Evolutionary conservation across 441 rosid species (phyloP).

Genomic region (Pelargonium fulgidum): DNA sequence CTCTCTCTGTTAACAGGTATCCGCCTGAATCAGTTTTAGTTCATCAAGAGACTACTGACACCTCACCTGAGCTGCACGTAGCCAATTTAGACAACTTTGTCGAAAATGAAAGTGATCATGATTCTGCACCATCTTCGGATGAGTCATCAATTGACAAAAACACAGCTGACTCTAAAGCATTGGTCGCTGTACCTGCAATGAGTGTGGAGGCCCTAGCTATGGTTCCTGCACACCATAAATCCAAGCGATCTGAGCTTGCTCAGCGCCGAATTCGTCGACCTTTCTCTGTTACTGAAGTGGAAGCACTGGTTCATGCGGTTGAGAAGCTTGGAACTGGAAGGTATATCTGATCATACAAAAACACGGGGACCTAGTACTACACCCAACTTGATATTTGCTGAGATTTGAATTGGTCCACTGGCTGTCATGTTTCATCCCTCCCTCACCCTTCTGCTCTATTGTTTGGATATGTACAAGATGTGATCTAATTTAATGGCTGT

Average conservation of each 20-base stretch:
- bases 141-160: slow-evolving; percentile 36
- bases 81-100: slow-evolving; percentile 33
- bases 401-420: too few species aligned
- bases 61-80: slow-evolving; percentile 32
- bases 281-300: slow-evolving; percentile 95
- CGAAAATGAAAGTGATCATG: slow-evolving; percentile 49
- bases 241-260: slow-evolving; percentile 52
- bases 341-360: slow-evolving; percentile 27
- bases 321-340: slow-evolving; percentile 99
- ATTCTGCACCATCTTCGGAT: slow-evolving; percentile 51
- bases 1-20: slow-evolving; percentile 37
- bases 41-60: slow-evolving; percentile 29
- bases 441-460: neutral
- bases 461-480: neutral
- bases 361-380: too few species aligned
- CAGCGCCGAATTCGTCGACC: slow-evolving; percentile 99
- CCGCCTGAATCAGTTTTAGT: slow-evolving; percentile 28
- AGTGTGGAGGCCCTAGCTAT: slow-evolving; percentile 47
- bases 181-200: slow-evolving; percentile 48
- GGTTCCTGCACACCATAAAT: slow-evolving; percentile 52
- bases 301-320: slow-evolving; percentile 94
- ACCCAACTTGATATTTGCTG: too few species aligned
- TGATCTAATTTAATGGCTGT: slow-evolving; percentile 11
- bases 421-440: neutral
- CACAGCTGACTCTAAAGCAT: slow-evolving; percentile 42